Percentiles rank a stretch among this genome's conserved stretches.
Evolutionary conservation across 2,329 filamentous ascomycete genomes (phyloP).

Genomic region (Alternaria solani): DNA sequence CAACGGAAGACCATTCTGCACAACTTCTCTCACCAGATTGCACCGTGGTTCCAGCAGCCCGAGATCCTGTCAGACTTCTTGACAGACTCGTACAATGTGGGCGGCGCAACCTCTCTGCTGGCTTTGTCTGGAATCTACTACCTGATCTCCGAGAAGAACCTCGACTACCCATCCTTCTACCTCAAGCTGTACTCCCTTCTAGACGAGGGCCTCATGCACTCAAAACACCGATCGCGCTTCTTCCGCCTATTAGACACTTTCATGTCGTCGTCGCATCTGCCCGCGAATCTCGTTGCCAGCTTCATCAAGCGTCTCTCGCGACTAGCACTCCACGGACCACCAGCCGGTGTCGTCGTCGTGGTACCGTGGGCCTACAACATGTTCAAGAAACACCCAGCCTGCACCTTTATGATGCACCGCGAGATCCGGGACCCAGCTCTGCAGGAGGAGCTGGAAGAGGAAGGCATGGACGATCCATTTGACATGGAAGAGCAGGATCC

Average conservation of each 20-base stretch:
- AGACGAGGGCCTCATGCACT: conserved; percentile 85
- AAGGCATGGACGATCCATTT: conserved; percentile 78
- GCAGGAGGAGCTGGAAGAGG: conserved; percentile 66
- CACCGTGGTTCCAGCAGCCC: conserved; percentile 87
- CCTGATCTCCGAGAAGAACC: conserved; percentile 89
- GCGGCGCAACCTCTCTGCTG: conserved; percentile 85
- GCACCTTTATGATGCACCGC: conserved; percentile 96
- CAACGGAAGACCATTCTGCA: conserved; percentile 82
- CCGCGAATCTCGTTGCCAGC: conserved; percentile 87
- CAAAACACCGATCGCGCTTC: conserved; percentile 91
- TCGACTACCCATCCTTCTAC: conserved; percentile 97
- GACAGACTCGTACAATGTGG: conserved; percentile 89
- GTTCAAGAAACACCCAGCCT: conserved; percentile 85
- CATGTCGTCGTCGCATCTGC: conserved; percentile 88
- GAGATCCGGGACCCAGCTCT: conserved; percentile 66
- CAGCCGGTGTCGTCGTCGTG: conserved; percentile 85
- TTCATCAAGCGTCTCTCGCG: conserved; percentile 94
- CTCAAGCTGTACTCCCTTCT: conserved; percentile 91
- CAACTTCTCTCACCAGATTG: conserved; percentile 78
- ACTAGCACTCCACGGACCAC: conserved; percentile 85
- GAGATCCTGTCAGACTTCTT: conserved; percentile 95
- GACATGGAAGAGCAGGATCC: conserved; percentile 78
- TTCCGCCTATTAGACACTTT: conserved; percentile 93
- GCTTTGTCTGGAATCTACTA: conserved; percentile 94
- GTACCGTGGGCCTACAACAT: conserved; percentile 97